Evolutionary conservation across 208 protist species (phyloP).

Genomic region (Angomonas desouzai): DNA sequence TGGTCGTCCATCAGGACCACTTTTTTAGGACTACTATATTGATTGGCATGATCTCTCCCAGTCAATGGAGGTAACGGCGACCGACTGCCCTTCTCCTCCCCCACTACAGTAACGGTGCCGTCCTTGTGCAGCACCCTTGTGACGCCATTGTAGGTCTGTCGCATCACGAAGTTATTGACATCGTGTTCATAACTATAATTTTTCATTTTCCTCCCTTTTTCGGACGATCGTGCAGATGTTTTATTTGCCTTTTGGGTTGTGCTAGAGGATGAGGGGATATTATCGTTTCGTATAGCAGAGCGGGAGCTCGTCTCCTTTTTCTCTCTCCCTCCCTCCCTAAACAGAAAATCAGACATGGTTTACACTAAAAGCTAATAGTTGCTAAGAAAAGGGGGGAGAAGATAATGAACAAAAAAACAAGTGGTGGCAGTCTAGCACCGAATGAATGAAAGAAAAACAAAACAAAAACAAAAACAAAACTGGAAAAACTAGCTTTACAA

Average conservation of each 20-base stretch:
- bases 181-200: conserved; percentile 10
- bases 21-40: neutral
- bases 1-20: neutral
- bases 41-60: neutral
- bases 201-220: neutral
- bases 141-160: conserved; percentile 29
- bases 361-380: too few relatives aligned
- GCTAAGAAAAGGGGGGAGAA: too few relatives aligned
- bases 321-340: too few relatives aligned
- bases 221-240: neutral
- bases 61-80: neutral
- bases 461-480: too few relatives aligned
- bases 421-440: too few relatives aligned
- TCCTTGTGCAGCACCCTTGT: conserved; percentile 44
- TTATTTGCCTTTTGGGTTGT: neutral
- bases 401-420: too few relatives aligned
- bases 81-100: neutral
- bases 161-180: conserved; percentile 19
- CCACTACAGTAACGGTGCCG: conserved; percentile 13
- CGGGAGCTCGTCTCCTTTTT: neutral
- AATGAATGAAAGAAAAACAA: too few relatives aligned
- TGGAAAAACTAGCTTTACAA: neutral
- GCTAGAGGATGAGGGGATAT: neutral
- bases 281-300: neutral
- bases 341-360: too few relatives aligned